Evolutionary conservation across 352 stramenopile genomes (phyloP), one percentile per base, ranked within the genome.

Genomic region (Globisporangium cylindrosporum): DNA sequence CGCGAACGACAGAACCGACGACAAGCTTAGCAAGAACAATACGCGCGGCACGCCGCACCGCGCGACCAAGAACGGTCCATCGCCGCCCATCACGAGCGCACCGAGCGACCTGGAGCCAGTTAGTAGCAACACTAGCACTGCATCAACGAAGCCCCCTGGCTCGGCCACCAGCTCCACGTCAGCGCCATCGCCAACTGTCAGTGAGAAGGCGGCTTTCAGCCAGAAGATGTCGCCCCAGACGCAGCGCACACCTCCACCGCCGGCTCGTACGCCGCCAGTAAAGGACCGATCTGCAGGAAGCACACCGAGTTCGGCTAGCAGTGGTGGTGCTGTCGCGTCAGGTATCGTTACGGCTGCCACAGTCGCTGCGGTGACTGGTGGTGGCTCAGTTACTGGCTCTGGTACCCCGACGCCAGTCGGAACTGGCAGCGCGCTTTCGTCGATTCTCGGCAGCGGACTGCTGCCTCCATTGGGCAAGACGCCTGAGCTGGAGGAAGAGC

Each of bases 1-100:
- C 29, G 73, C 75, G 10, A 63, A 67, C 25, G 71, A 75, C 56
- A 86, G 76, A 54, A 64, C 64, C 1, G 78, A 90, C 3, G 80
- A 89, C 14, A 84, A 89, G 70, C 60, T 74, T 8, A 79, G 75
- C 57, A 86, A 82, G 27, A 43, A 53, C 43, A 51, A 51, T 54
- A 56, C 65, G 48, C 82, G 82, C 7, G 76, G 71, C 12, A 92
- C 84, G 8, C 84, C 84, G 4, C 81, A 82, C 53, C 82, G 81
- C 59, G 61, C 46, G 59, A 55, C 72, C 1, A 88, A 92, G 58
- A 75, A 67, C 68, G 78, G 22, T 72, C 59, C 67, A 59, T 62
- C 55, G 48, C 65, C 55, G 34, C 46, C 62, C 65, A n/a, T 59
- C 66, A 38, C 69, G 74, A 34, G 57, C 67, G 18, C 73, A 77